Percentiles rank a stretch among this genome's conserved stretches.
phyloP scores from a whole-genome alignment of 768 basidiomycete genomes.

The Neoboletus subvelutipes region DNA sequence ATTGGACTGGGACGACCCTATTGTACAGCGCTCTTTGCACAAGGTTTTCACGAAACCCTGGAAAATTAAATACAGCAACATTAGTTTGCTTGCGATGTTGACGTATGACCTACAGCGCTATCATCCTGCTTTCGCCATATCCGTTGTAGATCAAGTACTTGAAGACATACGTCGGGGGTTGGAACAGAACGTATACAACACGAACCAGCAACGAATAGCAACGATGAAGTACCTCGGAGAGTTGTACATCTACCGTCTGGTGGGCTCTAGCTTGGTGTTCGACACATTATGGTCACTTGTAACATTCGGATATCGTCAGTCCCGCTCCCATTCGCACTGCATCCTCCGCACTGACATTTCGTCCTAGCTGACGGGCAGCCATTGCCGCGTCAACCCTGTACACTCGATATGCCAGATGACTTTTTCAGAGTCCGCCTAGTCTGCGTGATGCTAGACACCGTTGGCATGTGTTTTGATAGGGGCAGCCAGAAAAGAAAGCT shows the following conservation, averaged over 20 bases:
- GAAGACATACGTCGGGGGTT: conserved; percentile 90
- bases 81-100: conserved; percentile 88
- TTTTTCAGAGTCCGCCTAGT: conserved; percentile 92
- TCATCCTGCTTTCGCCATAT: conserved; percentile 83
- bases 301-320: conserved; percentile 94
- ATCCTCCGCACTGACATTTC: conserved; percentile 13
- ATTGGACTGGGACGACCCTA: conserved; percentile 88
- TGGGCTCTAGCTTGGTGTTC: conserved; percentile 88
- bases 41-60: conserved; percentile 97
- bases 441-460: conserved; percentile 91
- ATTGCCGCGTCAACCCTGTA: conserved; percentile 67
- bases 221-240: conserved; percentile 95
- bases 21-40: conserved; percentile 62
- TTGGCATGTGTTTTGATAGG: conserved; percentile 96
- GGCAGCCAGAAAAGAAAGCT: conserved; percentile 91
- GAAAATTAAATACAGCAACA: conserved; percentile 93
- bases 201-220: conserved; percentile 90
- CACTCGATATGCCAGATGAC: conserved; percentile 91
- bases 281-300: conserved; percentile 93
- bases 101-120: conserved; percentile 94
- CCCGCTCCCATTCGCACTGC: neutral
- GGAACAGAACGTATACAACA: conserved; percentile 93
- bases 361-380: conserved; percentile 83
- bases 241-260: conserved; percentile 91
- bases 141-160: conserved; percentile 90